Evolutionary conservation across 1,284 basidiomycete genomes (phyloP), one percentile per base, ranked within the genome.

Genomic region (Neotropicomus parvogracilis): DNA sequence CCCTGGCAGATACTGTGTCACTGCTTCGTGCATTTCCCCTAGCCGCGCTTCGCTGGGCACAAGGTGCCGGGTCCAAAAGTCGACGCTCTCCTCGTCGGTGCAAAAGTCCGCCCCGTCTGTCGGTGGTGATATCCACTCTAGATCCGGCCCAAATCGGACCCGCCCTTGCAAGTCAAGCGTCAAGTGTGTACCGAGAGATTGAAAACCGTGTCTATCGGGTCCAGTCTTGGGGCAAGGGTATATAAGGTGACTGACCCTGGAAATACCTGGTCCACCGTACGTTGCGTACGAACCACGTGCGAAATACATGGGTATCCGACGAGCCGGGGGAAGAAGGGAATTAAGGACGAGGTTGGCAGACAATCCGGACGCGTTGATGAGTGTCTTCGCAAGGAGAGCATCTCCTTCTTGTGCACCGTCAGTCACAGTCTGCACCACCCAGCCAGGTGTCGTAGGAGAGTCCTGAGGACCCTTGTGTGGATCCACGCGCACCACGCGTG

Each of bases 71-170:
- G 72, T 73, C 93, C 93, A 95, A 64, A 89, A 93, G 55, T 92
- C 87, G 2, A 75, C 69, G 40, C 77, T 70, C 10, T 71, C 68
- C 37, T 79, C 75, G 16, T 78, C 61, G 31, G 20, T 37, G 35
- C 55, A 54, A 48, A 60, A 58, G 20, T 66, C 60, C 3, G 32
- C 68, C 39, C 68, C 64, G 14, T 66, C 60, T 9, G 55, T 35
- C 49, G 75, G 74, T 1, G 81, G 78, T 6, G 78, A 76, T 60
- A 97, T 75, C 83, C 91, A 93, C 63, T 97, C 88, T 8, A 95
- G 77, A 62, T 98, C 94, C 3, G 95, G 97, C 0, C 95, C 95
- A 65, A 99, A 99, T 20, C 83, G 81, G 43, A 99, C 77, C 57
- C 90, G 88, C 0, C 91, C 90, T 45, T 88, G 79, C 50, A 99